These are phyloP conservation scores for Zygoascus tannicola DNA, from an alignment of 805 yeast genomes.

Conservation along the genomic window DNA sequence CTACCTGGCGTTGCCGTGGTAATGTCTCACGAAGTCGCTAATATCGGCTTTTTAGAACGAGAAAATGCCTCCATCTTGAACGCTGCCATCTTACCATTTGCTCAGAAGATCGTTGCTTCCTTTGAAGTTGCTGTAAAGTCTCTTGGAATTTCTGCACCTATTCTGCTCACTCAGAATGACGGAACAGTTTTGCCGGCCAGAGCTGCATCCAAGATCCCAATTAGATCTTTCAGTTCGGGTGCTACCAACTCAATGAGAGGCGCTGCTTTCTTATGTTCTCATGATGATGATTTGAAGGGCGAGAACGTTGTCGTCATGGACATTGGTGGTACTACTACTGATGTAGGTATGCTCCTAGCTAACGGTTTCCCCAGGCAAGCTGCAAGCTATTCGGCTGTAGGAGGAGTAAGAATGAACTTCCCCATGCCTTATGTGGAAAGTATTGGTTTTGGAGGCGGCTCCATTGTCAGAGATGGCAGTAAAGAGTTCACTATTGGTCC, in stretches of 20 bases:
- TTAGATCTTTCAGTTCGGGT: conserved; percentile 41
- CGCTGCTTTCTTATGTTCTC: conserved; percentile 35
- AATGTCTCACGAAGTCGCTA: conserved; percentile 34
- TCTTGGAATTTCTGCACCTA: conserved; percentile 32
- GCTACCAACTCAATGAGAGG: conserved; percentile 31
- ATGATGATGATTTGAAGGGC: conserved; percentile 17
- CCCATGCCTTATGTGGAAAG: conserved; percentile 41
- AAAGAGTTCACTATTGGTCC: conserved; percentile 29
- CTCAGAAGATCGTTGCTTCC: conserved; percentile 33
- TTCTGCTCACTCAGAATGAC: conserved; percentile 39
- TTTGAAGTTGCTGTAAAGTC: conserved; percentile 32
- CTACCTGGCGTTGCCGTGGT: conserved; percentile 32
- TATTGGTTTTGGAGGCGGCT: conserved; percentile 45
- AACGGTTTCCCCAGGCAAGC: conserved; percentile 41
- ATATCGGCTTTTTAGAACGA: conserved; percentile 38
- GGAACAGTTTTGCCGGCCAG: conserved; percentile 37
- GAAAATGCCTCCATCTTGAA: conserved; percentile 41
- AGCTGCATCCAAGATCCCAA: conserved; percentile 35
- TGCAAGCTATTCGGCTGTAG: conserved; percentile 35
- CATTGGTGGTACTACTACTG: conserved; percentile 45
- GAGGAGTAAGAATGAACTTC: conserved; percentile 42
- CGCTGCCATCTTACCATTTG: conserved; percentile 32
- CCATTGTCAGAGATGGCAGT: conserved; percentile 26
- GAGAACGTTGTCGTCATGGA: conserved; percentile 34
- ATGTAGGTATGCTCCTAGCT: conserved; percentile 38